Conservation (phyloP, 345 rosid genomes). For the Melaleuca alternifolia region DNA sequence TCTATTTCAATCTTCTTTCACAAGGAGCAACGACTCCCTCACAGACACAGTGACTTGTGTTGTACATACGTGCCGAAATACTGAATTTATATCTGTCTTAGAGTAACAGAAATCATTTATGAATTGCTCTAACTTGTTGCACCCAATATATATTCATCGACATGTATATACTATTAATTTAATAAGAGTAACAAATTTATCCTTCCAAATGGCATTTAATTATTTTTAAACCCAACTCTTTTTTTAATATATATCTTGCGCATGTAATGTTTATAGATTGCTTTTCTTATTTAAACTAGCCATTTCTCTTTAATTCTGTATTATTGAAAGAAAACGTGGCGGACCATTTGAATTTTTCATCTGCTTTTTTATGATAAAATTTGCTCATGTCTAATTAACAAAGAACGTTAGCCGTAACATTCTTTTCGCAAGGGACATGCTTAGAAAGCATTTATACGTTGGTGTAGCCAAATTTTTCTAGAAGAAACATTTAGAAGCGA, state of each 20-base stretch:
- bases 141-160: not conserved
- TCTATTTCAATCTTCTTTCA: not conserved
- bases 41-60: not conserved
- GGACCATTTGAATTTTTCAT: not conserved
- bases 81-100: not conserved
- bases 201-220: not conserved
- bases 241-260: not conserved
- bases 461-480: not conserved
- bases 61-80: not conserved
- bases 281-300: not conserved
- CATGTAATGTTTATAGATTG: not conserved
- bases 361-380: not conserved
- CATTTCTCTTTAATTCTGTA: not conserved
- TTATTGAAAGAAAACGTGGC: not conserved
- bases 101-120: not conserved
- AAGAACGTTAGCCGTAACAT: fast-evolving
- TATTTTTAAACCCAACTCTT: not conserved
- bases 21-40: not conserved
- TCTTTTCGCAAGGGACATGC: not conserved
- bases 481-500: not conserved
- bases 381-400: not conserved
- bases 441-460: not conserved
- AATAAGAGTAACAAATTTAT: not conserved
- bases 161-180: not conserved
- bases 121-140: not conserved